Conservation (phyloP, 2,329 filamentous ascomycete species). For the Cladosporium sp. region DNA sequence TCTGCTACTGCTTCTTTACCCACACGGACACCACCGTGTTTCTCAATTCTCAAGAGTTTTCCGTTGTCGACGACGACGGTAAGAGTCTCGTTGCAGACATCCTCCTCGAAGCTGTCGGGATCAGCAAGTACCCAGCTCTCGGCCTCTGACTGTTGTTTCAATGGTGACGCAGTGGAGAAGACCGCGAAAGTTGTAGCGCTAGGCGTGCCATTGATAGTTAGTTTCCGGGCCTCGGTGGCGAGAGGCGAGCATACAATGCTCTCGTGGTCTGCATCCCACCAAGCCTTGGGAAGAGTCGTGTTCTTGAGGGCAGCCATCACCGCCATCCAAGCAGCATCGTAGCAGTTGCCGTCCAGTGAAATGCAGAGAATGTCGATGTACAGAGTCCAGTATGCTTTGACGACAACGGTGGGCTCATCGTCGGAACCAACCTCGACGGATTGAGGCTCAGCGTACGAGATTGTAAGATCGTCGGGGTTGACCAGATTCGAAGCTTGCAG, state of each 20-base stretch:
- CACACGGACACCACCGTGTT: constrained; percentile 74
- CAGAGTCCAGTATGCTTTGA: constrained; percentile 91
- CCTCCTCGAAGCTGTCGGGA: constrained; percentile 88
- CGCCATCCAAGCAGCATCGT: constrained; percentile 87
- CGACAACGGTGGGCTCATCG: constrained; percentile 49
- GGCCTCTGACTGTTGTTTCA: constrained; percentile 48
- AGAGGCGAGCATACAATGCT: constrained; percentile 72
- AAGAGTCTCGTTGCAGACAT: constrained; percentile 78
- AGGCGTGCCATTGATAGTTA: constrained; percentile 68
- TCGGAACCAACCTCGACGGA: constrained; percentile 42
- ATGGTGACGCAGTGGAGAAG: constrained; percentile 62
- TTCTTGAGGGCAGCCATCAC: constrained; percentile 78
- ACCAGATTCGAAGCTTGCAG: constrained; percentile 72
- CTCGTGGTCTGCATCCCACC: constrained; percentile 82
- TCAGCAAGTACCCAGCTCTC: constrained; percentile 76
- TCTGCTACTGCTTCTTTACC: constrained; percentile 64
- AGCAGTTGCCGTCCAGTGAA: constrained; percentile 86
- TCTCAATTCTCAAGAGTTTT: constrained; percentile 72
- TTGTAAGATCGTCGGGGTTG: constrained; percentile 67
- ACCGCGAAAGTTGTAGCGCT: constrained; percentile 77
- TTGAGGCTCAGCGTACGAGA: constrained; percentile 55
- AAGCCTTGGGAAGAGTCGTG: constrained; percentile 74
- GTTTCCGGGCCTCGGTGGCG: constrained; percentile 54
- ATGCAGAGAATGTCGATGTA: constrained; percentile 96
- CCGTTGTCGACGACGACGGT: constrained; percentile 62